Conservation (phyloP, 2,329 filamentous ascomycete species). For the Clonostachys rosea region DNA sequence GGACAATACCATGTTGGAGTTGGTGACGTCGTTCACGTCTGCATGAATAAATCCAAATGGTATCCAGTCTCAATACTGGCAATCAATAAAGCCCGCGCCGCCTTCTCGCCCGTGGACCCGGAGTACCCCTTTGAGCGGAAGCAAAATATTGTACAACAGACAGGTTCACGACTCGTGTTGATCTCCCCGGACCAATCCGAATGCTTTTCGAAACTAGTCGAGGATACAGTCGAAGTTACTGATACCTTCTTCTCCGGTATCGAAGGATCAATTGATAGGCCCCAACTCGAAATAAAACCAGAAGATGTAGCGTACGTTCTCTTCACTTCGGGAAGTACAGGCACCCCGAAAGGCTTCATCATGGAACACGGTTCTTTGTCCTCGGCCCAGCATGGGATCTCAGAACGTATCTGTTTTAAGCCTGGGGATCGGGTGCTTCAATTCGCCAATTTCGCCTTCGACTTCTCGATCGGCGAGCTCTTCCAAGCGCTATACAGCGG, state of each 20-base stretch:
- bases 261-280: neutral
- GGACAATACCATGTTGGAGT: neutral
- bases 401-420: slow-evolving; percentile 3
- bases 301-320: slow-evolving; percentile 8
- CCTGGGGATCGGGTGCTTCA: slow-evolving; percentile 29
- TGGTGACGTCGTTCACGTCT: slow-evolving; percentile 6
- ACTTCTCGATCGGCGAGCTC: slow-evolving; percentile 38
- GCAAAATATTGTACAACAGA: neutral
- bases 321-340: slow-evolving; percentile 16
- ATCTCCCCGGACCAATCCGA: neutral
- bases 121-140: neutral
- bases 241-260: neutral
- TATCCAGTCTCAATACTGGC: slow-evolving; percentile 9
- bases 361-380: slow-evolving; percentile 3
- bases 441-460: slow-evolving; percentile 41
- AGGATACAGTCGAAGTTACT: neutral
- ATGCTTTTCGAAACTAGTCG: neutral
- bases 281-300: neutral
- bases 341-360: slow-evolving; percentile 8
- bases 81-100: slow-evolving; percentile 13
- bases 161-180: neutral
- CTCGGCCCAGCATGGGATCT: slow-evolving; percentile 10
- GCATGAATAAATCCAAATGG: slow-evolving; percentile 9
- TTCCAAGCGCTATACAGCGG: slow-evolving; percentile 18
- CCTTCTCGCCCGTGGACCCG: slow-evolving; percentile 12